A percentile compares a stretch with the other conserved stretches of the same genome.
Evolutionary conservation across 140 eudicot species (phyloP).

Genomic region (Flaveria floridana): DNA sequence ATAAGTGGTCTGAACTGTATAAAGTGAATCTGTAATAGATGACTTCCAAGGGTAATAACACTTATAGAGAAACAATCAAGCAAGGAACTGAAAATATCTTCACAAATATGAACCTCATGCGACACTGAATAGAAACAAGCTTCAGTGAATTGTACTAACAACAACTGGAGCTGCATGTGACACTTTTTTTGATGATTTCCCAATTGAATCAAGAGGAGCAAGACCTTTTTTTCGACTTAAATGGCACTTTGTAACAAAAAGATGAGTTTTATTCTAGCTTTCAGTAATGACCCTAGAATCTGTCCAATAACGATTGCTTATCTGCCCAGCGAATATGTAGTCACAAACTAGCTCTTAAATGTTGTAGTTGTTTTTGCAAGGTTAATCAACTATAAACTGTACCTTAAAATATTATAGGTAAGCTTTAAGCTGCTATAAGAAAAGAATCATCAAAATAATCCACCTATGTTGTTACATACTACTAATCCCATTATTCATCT

Average conservation of each 20-base stretch:
- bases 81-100: background rate
- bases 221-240: background rate
- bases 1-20: background rate
- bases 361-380: constrained; percentile 7
- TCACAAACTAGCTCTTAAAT: background rate
- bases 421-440: constrained; percentile 13
- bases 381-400: background rate
- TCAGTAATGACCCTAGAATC: background rate
- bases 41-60: background rate
- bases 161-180: background rate
- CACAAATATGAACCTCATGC: background rate
- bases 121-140: background rate
- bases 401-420: background rate
- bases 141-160: background rate
- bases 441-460: background rate
- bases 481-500: background rate
- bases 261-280: background rate
- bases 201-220: background rate
- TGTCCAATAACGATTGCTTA: background rate
- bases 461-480: background rate
- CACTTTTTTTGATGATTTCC: background rate
- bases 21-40: background rate
- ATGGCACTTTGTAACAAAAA: background rate
- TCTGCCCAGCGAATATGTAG: background rate
- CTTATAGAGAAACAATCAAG: background rate